phyloP scores from a whole-genome alignment of 768 basidiomycete genomes.

The Tricholomella constricta region DNA sequence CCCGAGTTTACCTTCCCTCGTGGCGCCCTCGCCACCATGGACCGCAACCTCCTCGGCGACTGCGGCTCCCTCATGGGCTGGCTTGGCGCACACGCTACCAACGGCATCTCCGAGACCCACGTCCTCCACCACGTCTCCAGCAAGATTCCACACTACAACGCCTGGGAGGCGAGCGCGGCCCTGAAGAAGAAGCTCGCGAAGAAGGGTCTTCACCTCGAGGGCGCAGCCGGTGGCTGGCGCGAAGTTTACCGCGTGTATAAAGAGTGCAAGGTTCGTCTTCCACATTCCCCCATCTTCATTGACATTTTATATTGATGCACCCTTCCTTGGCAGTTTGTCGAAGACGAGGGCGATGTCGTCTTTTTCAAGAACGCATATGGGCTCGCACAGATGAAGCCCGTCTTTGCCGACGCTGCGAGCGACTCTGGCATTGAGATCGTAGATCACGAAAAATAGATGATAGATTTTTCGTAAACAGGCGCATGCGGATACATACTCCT shows the following conservation, averaged over 20 bases:
- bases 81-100: constrained; percentile 82
- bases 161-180: constrained; percentile 89
- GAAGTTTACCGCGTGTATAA: constrained; percentile 78
- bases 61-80: constrained; percentile 79
- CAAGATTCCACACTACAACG: constrained; percentile 96
- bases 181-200: constrained; percentile 75
- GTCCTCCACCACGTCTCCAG: constrained; percentile 89
- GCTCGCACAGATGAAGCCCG: constrained; percentile 68
- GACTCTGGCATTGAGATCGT: constrained; percentile 57
- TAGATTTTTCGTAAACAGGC: constrained; percentile 5
- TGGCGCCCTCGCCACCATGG: constrained; percentile 90
- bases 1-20: constrained; percentile 90
- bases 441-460: constrained; percentile 38
- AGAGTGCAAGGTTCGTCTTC: constrained; percentile 66
- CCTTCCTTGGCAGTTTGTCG: constrained; percentile 64
- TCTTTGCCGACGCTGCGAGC: constrained; percentile 60
- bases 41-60: constrained; percentile 80
- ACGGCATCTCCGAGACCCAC: constrained; percentile 95
- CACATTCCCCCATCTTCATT: not conserved
- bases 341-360: constrained; percentile 88
- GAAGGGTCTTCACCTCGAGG: constrained; percentile 63
- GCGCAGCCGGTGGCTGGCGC: constrained; percentile 76
- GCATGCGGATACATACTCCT: constrained; percentile 9
- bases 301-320: not conserved
- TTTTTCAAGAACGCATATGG: constrained; percentile 92